A percentile compares a stretch with the other conserved stretches of the same genome.
Evolutionary conservation across 2,329 filamentous ascomycete species (phyloP).

Genomic region (Colletotrichum limetticola): DNA sequence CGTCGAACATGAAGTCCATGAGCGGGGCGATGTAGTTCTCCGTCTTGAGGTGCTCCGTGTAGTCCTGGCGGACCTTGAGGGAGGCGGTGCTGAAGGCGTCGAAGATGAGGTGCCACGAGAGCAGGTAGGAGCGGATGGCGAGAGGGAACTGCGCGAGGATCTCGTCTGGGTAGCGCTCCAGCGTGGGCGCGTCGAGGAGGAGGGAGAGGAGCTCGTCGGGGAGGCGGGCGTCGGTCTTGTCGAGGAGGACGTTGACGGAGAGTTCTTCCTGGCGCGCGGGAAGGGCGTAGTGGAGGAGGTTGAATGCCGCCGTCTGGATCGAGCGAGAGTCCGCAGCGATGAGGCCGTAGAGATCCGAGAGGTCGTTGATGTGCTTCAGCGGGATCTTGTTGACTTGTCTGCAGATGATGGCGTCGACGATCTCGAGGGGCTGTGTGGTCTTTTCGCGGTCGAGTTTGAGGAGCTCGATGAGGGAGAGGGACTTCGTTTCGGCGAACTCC

Average conservation of each 20-base stretch:
- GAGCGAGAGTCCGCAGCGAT: constrained; percentile 79
- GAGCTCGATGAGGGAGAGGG: constrained; percentile 69
- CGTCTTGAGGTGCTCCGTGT: constrained; percentile 81
- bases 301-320: constrained; percentile 84
- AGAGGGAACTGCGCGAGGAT: constrained; percentile 76
- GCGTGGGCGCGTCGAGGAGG: constrained; percentile 79
- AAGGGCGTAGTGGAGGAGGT: constrained; percentile 82
- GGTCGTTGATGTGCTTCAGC: constrained; percentile 68
- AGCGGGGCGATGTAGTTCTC: constrained; percentile 75
- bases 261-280: constrained; percentile 82
- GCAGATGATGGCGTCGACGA: constrained; percentile 80
- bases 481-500: constrained; percentile 66
- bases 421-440: constrained; percentile 73
- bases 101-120: constrained; percentile 91
- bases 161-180: constrained; percentile 74
- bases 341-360: constrained; percentile 78
- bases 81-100: constrained; percentile 84
- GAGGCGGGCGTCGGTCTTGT: constrained; percentile 77
- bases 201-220: constrained; percentile 89
- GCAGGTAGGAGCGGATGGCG: constrained; percentile 79
- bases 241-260: constrained; percentile 79
- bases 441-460: constrained; percentile 63
- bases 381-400: constrained; percentile 75
- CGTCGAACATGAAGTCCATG: constrained; percentile 83
- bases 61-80: constrained; percentile 84